Evolutionary conservation across 768 basidiomycete species (phyloP).

Genomic region (Lactifluus volemus): DNA sequence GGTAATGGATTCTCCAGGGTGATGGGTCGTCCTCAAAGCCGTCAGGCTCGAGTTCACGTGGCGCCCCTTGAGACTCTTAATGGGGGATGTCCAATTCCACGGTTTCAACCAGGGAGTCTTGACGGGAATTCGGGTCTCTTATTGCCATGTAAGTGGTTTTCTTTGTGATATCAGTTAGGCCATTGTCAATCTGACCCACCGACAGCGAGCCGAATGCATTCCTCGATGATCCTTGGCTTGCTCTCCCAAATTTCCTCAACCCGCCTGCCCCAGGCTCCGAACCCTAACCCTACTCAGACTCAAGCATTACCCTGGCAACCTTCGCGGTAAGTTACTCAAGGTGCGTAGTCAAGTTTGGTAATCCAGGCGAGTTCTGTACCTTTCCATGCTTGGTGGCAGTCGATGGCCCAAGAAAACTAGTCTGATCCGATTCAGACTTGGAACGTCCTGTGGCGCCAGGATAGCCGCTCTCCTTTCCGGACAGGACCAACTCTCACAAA

Average conservation of each 20-base stretch:
- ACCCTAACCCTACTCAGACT: slow-evolving; percentile 55
- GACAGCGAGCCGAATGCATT: slow-evolving; percentile 61
- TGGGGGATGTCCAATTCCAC: slow-evolving; percentile 63
- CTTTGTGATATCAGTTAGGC: no score
- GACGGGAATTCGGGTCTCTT: slow-evolving; percentile 48
- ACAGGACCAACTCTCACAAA: no score
- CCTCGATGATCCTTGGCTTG: slow-evolving; percentile 52
- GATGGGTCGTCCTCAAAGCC: no score
- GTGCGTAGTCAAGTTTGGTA: slow-evolving; percentile 21
- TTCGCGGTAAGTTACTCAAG: slow-evolving; percentile 70
- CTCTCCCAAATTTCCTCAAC: slow-evolving; percentile 50
- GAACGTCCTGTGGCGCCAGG: no score
- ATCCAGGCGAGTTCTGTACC: no score
- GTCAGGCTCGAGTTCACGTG: no score
- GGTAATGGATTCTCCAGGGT: slow-evolving; percentile 17
- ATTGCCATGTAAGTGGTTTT: slow-evolving; percentile 52
- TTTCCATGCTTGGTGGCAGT: no score
- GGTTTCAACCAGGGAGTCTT: no score
- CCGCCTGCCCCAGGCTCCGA: slow-evolving; percentile 42
- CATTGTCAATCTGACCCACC: background rate
- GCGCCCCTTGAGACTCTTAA: slow-evolving; percentile 39
- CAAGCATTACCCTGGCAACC: slow-evolving; percentile 62
- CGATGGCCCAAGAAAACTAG: no score
- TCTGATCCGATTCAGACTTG: no score
- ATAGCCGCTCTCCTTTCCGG: no score